These are phyloP conservation scores for Quercus tomentella DNA, from an alignment of 331 rosid genomes.

Conservation along the genomic window DNA sequence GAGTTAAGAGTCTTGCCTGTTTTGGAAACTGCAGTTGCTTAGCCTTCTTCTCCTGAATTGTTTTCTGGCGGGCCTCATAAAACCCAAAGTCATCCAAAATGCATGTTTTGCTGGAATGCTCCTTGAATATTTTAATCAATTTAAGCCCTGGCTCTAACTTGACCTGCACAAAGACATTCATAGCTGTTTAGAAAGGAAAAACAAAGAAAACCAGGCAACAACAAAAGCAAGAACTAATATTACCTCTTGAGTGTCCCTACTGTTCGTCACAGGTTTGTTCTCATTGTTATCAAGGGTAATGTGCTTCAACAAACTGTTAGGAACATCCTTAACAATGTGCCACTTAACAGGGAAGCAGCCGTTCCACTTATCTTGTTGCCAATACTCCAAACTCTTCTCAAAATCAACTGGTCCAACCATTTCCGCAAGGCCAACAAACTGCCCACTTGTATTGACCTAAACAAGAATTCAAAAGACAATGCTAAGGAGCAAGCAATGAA, in stretches of 20 bases:
- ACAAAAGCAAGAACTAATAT: background rate
- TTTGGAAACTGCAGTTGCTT: slow-evolving; percentile 72
- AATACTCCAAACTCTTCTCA: slow-evolving; percentile 77
- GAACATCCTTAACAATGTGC: slow-evolving; percentile 89
- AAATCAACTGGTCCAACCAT: slow-evolving; percentile 92
- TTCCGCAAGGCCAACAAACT: slow-evolving; percentile 89
- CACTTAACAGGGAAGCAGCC: slow-evolving; percentile 93
- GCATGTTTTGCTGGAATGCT: slow-evolving; percentile 73
- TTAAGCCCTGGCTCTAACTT: slow-evolving; percentile 76
- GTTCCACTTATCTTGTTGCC: slow-evolving; percentile 98
- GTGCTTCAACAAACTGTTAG: slow-evolving; percentile 85
- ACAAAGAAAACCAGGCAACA: background rate
- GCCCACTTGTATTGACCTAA: slow-evolving; percentile 94
- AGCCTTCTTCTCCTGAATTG: slow-evolving; percentile 88
- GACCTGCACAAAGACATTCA: slow-evolving; percentile 35
- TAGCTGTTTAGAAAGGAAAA: background rate
- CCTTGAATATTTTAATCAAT: slow-evolving; percentile 73
- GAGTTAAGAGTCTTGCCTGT: slow-evolving; percentile 40
- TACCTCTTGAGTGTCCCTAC: slow-evolving; percentile 96
- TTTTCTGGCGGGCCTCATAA: slow-evolving; percentile 81
- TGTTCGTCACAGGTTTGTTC: slow-evolving; percentile 90
- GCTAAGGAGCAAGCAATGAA: background rate
- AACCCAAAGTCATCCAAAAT: slow-evolving; percentile 87
- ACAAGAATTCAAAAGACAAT: background rate
- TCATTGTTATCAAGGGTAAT: slow-evolving; percentile 84